These are phyloP conservation scores for Xylaria flabelliformis DNA, from an alignment of 495 filamentous ascomycete genomes.

Conservation along the genomic window DNA sequence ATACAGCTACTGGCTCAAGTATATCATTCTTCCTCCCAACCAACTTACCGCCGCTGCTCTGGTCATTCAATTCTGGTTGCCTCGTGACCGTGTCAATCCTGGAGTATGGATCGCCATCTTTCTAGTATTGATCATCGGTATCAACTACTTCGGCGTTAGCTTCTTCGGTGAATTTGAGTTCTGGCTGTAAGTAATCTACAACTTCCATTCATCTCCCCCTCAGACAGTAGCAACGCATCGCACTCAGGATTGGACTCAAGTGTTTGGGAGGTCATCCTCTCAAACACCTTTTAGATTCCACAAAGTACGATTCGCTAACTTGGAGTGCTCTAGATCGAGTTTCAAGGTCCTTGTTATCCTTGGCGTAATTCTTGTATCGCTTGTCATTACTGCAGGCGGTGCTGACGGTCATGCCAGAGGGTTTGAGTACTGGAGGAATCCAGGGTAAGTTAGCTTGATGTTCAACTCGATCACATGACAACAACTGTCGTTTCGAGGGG, in stretches of 20 bases:
- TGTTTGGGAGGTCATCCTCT: not conserved
- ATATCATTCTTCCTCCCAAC: slow-evolving; percentile 78
- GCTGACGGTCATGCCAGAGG: slow-evolving; percentile 76
- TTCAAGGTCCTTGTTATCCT: slow-evolving; percentile 74
- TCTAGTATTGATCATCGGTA: slow-evolving; percentile 62
- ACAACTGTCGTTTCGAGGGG: not conserved
- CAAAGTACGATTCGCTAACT: not conserved
- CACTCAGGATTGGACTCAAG: not conserved
- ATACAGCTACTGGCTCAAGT: slow-evolving; percentile 65
- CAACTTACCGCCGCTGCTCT: slow-evolving; percentile 77
- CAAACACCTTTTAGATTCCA: not conserved
- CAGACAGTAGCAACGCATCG: not conserved
- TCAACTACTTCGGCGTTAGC: slow-evolving; percentile 68
- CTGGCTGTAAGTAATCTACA: slow-evolving; percentile 63
- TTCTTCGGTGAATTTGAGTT: slow-evolving; percentile 87
- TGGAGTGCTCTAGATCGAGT: slow-evolving; percentile 30
- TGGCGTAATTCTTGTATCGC: slow-evolving; percentile 68
- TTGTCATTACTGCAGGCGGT: slow-evolving; percentile 77
- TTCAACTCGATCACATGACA: slow-evolving; percentile 44
- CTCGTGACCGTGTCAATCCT: slow-evolving; percentile 66
- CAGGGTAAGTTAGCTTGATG: slow-evolving; percentile 61
- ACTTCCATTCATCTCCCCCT: not conserved
- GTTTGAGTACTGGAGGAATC: slow-evolving; percentile 79
- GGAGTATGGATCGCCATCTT: slow-evolving; percentile 78
- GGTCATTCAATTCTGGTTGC: slow-evolving; percentile 74